These are phyloP conservation scores for Solanum hybrid DNA, from an alignment of 305 asterid genomes.

Conservation along the genomic window DNA sequence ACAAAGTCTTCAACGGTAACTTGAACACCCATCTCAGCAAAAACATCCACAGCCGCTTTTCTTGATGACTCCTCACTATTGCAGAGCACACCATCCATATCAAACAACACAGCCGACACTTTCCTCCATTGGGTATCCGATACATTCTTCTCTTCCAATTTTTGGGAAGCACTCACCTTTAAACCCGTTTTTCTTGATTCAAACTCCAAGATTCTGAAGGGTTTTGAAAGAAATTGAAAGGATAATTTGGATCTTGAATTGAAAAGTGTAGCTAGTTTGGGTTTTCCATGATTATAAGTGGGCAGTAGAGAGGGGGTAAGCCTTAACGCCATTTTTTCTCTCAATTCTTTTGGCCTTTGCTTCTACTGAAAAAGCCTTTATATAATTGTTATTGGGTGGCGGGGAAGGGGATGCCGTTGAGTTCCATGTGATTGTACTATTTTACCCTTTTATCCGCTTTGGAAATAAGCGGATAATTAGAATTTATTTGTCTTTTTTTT, in stretches of 20 bases:
- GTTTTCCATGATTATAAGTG: constrained; percentile 17
- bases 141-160: constrained; percentile 49
- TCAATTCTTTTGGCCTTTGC: neutral
- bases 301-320: constrained; percentile 34
- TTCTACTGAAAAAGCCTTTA: neutral
- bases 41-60: constrained; percentile 84
- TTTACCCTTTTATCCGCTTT: constrained; percentile 3
- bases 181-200: constrained; percentile 16
- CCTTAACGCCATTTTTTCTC: constrained; percentile 45
- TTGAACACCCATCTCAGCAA: constrained; percentile 88
- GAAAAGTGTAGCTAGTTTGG: constrained; percentile 26
- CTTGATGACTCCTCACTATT: constrained; percentile 90
- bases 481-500: neutral
- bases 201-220: constrained; percentile 3
- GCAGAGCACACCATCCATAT: constrained; percentile 96
- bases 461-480: neutral
- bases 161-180: constrained; percentile 43
- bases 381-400: constrained; percentile 18
- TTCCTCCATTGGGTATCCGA: constrained; percentile 55
- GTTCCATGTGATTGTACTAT: neutral
- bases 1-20: constrained; percentile 78
- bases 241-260: constrained; percentile 25
- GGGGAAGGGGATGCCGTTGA: constrained; percentile 16
- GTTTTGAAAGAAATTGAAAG: constrained; percentile 10
- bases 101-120: constrained; percentile 91